Conservation (phyloP, 805 yeast species). For the Suhomyces sp. region DNA sequence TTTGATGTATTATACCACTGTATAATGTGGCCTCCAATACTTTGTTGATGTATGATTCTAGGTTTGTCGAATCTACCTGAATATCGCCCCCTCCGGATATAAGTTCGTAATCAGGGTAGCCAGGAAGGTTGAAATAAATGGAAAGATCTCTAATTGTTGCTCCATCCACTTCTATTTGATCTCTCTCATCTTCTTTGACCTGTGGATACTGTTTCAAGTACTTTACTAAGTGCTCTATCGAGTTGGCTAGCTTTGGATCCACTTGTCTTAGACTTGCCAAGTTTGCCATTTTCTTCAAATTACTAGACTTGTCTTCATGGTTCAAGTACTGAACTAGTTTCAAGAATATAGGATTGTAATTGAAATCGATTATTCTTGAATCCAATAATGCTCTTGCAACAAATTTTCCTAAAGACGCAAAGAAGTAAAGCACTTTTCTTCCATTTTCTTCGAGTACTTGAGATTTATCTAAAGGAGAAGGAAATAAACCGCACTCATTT, state of each 20-base stretch:
- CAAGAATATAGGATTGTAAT: conserved; percentile 71
- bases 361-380: conserved; percentile 81
- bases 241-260: conserved; percentile 58
- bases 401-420: conserved; percentile 72
- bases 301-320: conserved; percentile 8
- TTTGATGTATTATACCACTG: conserved; percentile 62
- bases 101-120: conserved; percentile 60
- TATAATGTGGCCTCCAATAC: conserved; percentile 61
- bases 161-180: conserved; percentile 27
- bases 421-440: conserved; percentile 47
- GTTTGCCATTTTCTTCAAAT: conserved; percentile 20
- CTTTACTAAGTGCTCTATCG: conserved; percentile 50
- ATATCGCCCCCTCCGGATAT: conserved; percentile 52
- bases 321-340: conserved; percentile 46
- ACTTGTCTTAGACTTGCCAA: conserved; percentile 45
- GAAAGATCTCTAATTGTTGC: conserved; percentile 52
- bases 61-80: conserved; percentile 49
- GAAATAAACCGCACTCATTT: conserved; percentile 62
- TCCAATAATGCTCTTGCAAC: conserved; percentile 85
- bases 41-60: conserved; percentile 53
- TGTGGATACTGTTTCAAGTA: conserved; percentile 32
- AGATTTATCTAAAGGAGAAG: conserved; percentile 51
- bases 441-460: conserved; percentile 31
- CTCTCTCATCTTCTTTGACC: conserved; percentile 14
- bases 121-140: conserved; percentile 74